Evolutionary conservation across 2,329 filamentous ascomycete species (phyloP), one percentile per base, ranked within the genome.

Genomic region (Phaeosphaeriaceae sp.): DNA sequence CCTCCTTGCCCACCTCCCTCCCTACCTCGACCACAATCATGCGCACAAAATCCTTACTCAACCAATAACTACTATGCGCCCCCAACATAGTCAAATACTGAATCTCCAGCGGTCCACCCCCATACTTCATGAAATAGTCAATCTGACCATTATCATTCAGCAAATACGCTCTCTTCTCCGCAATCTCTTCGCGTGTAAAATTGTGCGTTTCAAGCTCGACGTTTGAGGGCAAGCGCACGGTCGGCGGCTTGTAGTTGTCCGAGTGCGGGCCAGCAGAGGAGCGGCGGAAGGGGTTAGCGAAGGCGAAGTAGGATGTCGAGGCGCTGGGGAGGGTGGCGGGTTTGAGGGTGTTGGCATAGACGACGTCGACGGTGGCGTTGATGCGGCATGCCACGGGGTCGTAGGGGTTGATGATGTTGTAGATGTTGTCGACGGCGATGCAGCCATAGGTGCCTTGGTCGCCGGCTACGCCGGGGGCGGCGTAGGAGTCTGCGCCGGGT

Each of bases 11-110:
- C 5, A 87, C 85, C 65, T 83, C 83, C 62, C 94, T 83, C 2
- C 93, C 93, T 66, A 96, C 88, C 78, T 99, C 95, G 31, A 94
- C 83, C 45, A 96, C 96, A 50, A 98, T 79, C 82, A 98, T 89
- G 46, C 93, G 83, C n/a, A 96, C 89, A 75, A 99, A 93, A 74
- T 98, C 95, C 25, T 83, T 86, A 68, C 91, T 88, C 1, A 88
- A 85, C 95, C 95, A 99, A 77, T 99, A 99, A 74, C 91, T 94
- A 55, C 91, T 93, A 77, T 99, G 95, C 9, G 95, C 95, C 56
- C 92, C 91, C 54, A 99, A 80, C 95, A 99, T 99, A 66, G 96
- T 97, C 36, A 98, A 79, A 74, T 99, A 99, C 78, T 98, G 93
- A 22, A 97, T 93, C 77, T 97, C 95, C 36, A 99, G 81, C 3